A percentile compares a stretch with the other conserved stretches of the same genome.
phyloP scores from a whole-genome alignment of 2,329 filamentous ascomycete species.

The Juglanconis oblonga region DNA sequence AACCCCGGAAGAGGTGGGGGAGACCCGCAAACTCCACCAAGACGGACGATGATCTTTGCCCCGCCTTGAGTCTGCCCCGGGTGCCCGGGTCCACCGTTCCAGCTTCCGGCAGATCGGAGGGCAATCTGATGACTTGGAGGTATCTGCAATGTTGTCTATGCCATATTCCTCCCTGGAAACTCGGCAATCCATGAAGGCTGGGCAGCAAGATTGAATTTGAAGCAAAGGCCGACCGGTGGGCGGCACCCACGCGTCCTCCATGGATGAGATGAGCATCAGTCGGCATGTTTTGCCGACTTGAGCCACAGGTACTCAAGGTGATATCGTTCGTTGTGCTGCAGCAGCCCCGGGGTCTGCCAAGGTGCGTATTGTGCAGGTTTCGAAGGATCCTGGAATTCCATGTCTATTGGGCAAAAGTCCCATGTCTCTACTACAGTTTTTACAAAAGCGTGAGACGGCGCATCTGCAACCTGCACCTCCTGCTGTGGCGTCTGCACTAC shows the following conservation, averaged over 20 bases:
- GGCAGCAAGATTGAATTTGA: too few species aligned
- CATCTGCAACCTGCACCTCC: conserved; percentile 16
- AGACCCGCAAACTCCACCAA: not conserved
- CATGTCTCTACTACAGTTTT: conserved; percentile 5
- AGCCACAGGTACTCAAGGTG: not conserved
- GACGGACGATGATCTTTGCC: not conserved
- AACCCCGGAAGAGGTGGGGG: not conserved
- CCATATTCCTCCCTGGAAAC: too few species aligned
- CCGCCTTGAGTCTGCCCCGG: not conserved
- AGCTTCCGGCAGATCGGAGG: too few species aligned
- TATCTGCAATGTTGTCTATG: too few species aligned
- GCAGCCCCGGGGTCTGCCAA: not conserved
- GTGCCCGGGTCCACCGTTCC: not conserved
- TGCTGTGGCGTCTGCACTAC: conserved; percentile 12
- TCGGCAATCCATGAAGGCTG: too few species aligned
- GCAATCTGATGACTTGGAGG: too few species aligned
- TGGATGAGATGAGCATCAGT: too few species aligned
- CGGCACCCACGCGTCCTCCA: too few species aligned
- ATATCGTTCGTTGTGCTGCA: conserved; percentile 1
- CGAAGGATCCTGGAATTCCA: not conserved
- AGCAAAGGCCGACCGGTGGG: too few species aligned
- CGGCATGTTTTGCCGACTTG: too few species aligned
- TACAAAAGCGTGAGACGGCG: conserved; percentile 1
- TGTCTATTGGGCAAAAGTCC: conserved; percentile 5
- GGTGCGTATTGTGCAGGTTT: not conserved